These are phyloP conservation scores for Spatholobus suberectus DNA, from an alignment of 306 rosid genomes.

Conservation along the genomic window DNA sequence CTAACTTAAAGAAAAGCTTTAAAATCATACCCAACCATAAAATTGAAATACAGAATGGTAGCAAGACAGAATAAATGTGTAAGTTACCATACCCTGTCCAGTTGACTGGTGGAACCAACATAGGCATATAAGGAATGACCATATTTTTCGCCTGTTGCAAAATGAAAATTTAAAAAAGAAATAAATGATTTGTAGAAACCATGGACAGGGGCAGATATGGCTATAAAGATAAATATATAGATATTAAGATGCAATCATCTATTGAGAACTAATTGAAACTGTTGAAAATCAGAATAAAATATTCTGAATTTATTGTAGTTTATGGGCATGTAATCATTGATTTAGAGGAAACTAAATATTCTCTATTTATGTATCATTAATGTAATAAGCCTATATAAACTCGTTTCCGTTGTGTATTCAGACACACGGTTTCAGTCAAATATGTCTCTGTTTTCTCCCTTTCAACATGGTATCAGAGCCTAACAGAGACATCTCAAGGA, in stretches of 20 bases:
- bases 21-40: slow-evolving; percentile 34
- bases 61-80: slow-evolving; percentile 8
- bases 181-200: slow-evolving; percentile 26
- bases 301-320: no score
- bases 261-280: slow-evolving; percentile 31
- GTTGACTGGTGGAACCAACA: slow-evolving; percentile 89
- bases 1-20: neutral
- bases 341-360: no score
- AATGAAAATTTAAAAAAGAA: slow-evolving; percentile 18
- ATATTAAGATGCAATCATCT: slow-evolving; percentile 27
- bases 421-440: no score
- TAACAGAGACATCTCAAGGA: no score
- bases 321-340: no score
- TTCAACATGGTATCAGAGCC: no score
- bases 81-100: slow-evolving; percentile 87
- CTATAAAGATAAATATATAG: slow-evolving; percentile 22
- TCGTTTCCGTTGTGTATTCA: no score
- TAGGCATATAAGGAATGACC: slow-evolving; percentile 98
- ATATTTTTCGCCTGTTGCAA: slow-evolving; percentile 79
- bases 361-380: no score
- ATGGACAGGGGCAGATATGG: slow-evolving; percentile 2
- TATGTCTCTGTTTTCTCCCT: no score
- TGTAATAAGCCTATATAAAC: no score
- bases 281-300: no score
- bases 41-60: slow-evolving; percentile 7